Evolutionary conservation across 1,139 yeast species (phyloP), one percentile per base, ranked within the genome.

Genomic region (Candida mesenterica): DNA sequence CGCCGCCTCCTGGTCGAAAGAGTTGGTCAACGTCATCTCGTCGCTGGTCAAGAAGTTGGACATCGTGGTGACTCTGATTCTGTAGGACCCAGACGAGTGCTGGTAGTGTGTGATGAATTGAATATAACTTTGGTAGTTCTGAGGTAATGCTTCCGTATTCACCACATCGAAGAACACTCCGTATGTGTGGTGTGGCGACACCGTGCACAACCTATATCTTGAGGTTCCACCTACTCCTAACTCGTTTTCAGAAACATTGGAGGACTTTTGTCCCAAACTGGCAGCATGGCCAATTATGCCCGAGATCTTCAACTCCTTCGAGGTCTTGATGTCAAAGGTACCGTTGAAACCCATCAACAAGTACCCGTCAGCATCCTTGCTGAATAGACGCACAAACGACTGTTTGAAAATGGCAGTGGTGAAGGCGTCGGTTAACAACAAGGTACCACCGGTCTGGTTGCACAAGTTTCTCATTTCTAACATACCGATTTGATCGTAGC

Each of bases 1-100:
- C 8, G 98, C 97, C 14, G 97, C 97, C 62, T 92, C 98, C 68
- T 94, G 98, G 63, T 92, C 99, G 61, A 92, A 92, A n/a, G 94
- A 70, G 48, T 68, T 73, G 16, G 81, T 69, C 49, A 71, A 64
- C n/a, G 66, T 56, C 44, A 67, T 65, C 48, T 70, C 75, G 44
- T 70, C 76, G 34, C 68, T 57, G 12, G 72, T 77, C 53, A 82
- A 66, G 48, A 77, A 75, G 49, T 87, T 81, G 29, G 82, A 80
- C 24, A 87, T 73, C 1, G 98, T 92, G 19, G 98, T 92, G 31
- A 92, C 97, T 53, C 97, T 80, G 43, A 88, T 73, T 58, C 97
- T 78, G 58, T 80, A 85, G 13, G 92, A 74, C 46, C 90, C 95
- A 38, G 83, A 81, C 41, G 86, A 74, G 62, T 80, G 94, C 63